These are phyloP conservation scores for Detonula confervacea DNA, from an alignment of 352 stramenopile species.

Conservation along the genomic window DNA sequence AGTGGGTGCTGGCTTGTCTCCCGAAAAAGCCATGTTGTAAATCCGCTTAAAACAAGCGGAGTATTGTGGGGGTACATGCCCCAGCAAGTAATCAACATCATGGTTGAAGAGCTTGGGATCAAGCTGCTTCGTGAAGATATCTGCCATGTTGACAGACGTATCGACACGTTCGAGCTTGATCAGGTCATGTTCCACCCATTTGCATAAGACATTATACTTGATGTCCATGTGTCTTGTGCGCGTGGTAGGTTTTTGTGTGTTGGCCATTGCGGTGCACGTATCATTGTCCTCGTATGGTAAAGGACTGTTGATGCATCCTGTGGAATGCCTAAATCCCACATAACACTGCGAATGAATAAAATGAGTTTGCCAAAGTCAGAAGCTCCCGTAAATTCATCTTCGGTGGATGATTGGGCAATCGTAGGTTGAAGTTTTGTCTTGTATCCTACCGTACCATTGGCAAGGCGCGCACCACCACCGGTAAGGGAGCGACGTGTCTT, in stretches of 20 bases:
- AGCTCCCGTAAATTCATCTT: constrained; percentile 11
- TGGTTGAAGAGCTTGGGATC: background rate
- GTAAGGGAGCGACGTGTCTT: constrained; percentile 15
- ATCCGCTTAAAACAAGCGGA: background rate
- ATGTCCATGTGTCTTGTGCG: constrained; percentile 41
- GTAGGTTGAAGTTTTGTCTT: constrained; percentile 15
- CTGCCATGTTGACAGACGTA: background rate
- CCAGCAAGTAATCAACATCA: constrained; percentile 5
- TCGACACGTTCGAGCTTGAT: constrained; percentile 7
- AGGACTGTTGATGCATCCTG: constrained; percentile 2
- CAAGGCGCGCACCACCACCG: constrained; percentile 4
- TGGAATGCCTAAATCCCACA: constrained; percentile 5
- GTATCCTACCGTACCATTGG: constrained; percentile 1
- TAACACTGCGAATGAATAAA: constrained; percentile 11
- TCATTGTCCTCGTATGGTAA: constrained; percentile 20
- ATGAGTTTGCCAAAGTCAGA: constrained; percentile 12
- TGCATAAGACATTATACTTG: background rate
- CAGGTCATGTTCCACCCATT: constrained; percentile 10
- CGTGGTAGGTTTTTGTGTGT: constrained; percentile 28
- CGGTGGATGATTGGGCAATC: background rate
- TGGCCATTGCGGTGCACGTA: constrained; percentile 19
- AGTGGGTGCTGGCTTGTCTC: no score
- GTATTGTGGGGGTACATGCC: constrained; percentile 1
- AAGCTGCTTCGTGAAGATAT: no score
- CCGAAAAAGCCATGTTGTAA: no score